Evolutionary conservation across 352 stramenopile genomes (phyloP), one percentile per base, ranked within the genome.

Genomic region (Phytophthora citricola): DNA sequence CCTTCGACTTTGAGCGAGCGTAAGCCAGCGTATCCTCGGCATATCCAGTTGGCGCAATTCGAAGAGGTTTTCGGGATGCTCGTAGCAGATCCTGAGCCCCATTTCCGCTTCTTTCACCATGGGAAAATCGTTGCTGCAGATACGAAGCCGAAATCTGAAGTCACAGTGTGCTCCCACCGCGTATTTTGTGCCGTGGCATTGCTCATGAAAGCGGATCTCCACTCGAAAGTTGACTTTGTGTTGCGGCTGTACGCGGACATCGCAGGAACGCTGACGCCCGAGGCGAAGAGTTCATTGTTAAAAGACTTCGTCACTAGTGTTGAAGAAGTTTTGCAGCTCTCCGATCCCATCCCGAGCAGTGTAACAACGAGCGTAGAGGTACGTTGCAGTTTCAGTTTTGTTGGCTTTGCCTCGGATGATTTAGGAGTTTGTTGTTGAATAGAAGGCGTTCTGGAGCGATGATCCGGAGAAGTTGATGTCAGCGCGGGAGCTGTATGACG

Each of bases 61-160:
- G 82, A 92, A 41, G 85, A 94, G 38, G 66, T 94, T 2, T 92
- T 92, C 44, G 85, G 83, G 11, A 81, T 92, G 77, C 75, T 94
- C 3, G 67, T 94, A 43, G 59, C 76, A 0, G 83, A 94, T 46
- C 66, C 75, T 0, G 74, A 87, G 32, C 85, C 80, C 4, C 85
- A 92, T 54, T 94, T 91, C 34, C 65, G 53, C 31, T 90, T 90
- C 50, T 92, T 92, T 68, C 63, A 82, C 34, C 36, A 63, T 26
- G 48, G 47, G 22, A 73, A 61, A 43, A 64, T 64, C 17, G 40
- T 55, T 32, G 10, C 65, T 47, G 46, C 57, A 15, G 63, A 69
- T 15, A 9, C 38, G 20, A 63, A 73, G 48, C 22, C 31, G 26
- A 67, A 68, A 43, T 3, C n/a, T 11, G 46, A 71, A 0, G 55